Conservation (phyloP, 257 asterid genomes). For the Fraxinus americana region DNA sequence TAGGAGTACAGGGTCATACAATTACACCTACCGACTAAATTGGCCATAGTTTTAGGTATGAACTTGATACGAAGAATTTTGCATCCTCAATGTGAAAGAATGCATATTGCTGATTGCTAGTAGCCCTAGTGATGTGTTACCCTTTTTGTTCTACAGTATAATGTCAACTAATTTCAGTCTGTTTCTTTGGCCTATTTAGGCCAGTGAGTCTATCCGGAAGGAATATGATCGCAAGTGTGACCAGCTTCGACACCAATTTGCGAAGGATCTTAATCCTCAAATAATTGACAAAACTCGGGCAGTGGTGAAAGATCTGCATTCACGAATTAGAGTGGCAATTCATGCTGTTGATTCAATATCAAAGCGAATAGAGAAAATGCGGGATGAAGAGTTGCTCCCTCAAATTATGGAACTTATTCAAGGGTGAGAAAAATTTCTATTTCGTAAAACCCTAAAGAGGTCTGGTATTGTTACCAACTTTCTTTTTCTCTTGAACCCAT, state of each 20-base stretch:
- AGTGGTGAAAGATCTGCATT: conserved; percentile 80
- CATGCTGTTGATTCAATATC: conserved; percentile 89
- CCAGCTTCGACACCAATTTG: conserved; percentile 90
- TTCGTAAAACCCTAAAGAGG: background rate
- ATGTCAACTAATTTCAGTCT: background rate
- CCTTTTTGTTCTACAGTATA: background rate
- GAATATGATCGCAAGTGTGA: conserved; percentile 76
- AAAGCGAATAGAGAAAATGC: conserved; percentile 88
- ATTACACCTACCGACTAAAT: background rate
- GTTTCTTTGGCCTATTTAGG: conserved; percentile 44
- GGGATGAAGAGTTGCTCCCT: conserved; percentile 93
- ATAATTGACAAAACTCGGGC: conserved; percentile 93
- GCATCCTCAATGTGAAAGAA: background rate
- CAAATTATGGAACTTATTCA: conserved; percentile 88
- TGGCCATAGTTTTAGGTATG: background rate
- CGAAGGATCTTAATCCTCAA: conserved; percentile 82
- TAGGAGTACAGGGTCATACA: no score
- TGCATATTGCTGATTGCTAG: background rate
- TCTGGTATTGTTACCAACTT: no score
- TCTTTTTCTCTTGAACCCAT: background rate
- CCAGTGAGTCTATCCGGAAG: conserved; percentile 76
- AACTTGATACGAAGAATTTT: background rate
- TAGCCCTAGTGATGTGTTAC: background rate
- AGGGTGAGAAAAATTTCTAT: conserved; percentile 53
- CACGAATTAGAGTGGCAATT: conserved; percentile 85